These are phyloP conservation scores for Chrysoporthe puriensis DNA, from an alignment of 2,329 filamentous ascomycete species.

Conservation along the genomic window DNA sequence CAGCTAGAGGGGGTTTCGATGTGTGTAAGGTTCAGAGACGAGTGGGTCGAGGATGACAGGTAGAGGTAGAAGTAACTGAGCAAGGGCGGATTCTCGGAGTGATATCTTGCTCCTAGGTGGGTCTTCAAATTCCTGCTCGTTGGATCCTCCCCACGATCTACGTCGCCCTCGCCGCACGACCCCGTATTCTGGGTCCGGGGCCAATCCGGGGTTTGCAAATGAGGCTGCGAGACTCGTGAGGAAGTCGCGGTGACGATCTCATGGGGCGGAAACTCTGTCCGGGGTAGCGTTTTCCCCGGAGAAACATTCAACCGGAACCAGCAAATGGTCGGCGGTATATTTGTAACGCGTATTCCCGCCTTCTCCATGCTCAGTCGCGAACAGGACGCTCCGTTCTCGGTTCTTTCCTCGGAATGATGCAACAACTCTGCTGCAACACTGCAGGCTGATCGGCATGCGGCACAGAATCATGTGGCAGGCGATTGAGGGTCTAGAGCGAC, in stretches of 20 bases:
- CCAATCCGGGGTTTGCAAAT: slow-evolving; percentile 9
- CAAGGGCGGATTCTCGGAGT: not conserved
- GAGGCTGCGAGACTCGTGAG: slow-evolving; percentile 11
- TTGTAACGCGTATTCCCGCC: slow-evolving; percentile 5
- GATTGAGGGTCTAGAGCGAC: not conserved
- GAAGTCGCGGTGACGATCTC: not conserved
- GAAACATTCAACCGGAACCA: slow-evolving; percentile 11
- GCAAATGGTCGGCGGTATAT: slow-evolving; percentile 14
- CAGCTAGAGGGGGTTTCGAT: not conserved
- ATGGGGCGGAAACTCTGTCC: slow-evolving; percentile 5
- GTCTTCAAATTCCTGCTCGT: not conserved
- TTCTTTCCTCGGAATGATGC: not conserved
- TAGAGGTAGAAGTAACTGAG: not conserved
- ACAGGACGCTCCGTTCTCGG: not conserved
- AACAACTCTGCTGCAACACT: not conserved
- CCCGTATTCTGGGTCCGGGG: slow-evolving; percentile 9
- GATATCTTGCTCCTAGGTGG: slow-evolving; percentile 8
- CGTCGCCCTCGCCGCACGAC: slow-evolving; percentile 12
- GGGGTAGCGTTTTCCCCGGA: slow-evolving; percentile 15
- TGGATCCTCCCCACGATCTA: slow-evolving; percentile 7
- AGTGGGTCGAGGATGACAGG: not conserved
- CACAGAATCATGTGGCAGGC: not conserved
- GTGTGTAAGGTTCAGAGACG: not conserved
- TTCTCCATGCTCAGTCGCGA: not conserved
- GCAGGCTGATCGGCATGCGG: not conserved